Evolutionary conservation across 2,329 filamentous ascomycete species (phyloP).

Genomic region (Neopestalotiopsis rosae): DNA sequence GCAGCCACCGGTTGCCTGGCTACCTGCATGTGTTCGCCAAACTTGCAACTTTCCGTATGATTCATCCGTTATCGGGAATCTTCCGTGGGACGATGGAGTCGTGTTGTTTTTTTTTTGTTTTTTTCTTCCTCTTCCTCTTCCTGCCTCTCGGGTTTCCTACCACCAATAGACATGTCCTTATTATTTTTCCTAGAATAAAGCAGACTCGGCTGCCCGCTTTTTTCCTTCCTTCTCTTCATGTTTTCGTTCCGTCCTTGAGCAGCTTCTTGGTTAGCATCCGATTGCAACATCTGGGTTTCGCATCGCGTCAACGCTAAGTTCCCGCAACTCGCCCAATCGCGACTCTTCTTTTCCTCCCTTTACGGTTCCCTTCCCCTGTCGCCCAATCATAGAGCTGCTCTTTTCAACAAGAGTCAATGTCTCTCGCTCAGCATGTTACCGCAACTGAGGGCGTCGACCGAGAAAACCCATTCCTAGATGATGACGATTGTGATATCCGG

Average conservation of each 20-base stretch:
- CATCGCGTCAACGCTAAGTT: constrained; percentile 17
- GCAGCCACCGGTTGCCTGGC: neutral
- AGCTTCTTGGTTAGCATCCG: neutral
- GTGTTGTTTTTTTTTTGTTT: neutral
- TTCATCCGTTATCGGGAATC: constrained; percentile 10
- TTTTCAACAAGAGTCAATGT: constrained; percentile 36
- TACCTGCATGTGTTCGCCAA: constrained; percentile 11
- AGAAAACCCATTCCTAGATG: constrained; percentile 31
- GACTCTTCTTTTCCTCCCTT: neutral
- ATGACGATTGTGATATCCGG: constrained; percentile 20
- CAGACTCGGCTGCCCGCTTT: neutral
- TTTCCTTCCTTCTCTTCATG: neutral
- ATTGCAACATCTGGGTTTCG: constrained; percentile 17
- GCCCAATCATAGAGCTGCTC: neutral
- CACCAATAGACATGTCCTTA: neutral
- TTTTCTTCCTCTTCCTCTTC: neutral
- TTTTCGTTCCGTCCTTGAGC: neutral
- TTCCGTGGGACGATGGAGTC: constrained; percentile 2
- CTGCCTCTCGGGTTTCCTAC: neutral
- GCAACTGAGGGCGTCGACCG: constrained; percentile 48
- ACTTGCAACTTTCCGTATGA: neutral
- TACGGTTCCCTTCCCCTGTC: neutral
- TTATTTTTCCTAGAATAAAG: neutral
- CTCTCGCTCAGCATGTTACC: constrained; percentile 49
- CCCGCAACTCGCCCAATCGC: constrained; percentile 11